Percentiles rank a stretch among this genome's conserved stretches.
Evolutionary conservation across 2,329 filamentous ascomycete species (phyloP).

Genomic region (Cyphellophora attinorum): DNA sequence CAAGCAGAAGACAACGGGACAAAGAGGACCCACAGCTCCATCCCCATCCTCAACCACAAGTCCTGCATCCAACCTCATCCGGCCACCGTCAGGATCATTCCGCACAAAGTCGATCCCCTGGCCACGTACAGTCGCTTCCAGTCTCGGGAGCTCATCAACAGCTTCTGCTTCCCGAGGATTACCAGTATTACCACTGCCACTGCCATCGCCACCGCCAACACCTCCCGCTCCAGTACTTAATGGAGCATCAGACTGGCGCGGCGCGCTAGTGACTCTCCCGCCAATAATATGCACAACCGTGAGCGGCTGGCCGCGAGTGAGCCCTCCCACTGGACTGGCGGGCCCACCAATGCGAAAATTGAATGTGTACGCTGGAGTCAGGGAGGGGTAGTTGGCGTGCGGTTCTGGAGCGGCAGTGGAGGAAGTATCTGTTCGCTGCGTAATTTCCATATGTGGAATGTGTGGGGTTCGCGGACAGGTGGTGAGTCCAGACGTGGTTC

Average conservation of each 20-base stretch:
- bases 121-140: not conserved
- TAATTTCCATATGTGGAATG: too few relatives aligned
- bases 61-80: slow-evolving; percentile 31
- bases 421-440: too few relatives aligned
- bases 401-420: too few relatives aligned
- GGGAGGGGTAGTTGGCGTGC: slow-evolving; percentile 1
- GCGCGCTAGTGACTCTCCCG: slow-evolving; percentile 26
- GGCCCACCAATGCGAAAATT: slow-evolving; percentile 1
- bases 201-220: not conserved
- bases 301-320: slow-evolving; percentile 25
- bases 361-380: not conserved
- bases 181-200: not conserved
- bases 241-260: slow-evolving; percentile 1
- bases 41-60: slow-evolving; percentile 22
- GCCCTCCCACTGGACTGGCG: slow-evolving; percentile 18
- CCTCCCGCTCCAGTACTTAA: not conserved
- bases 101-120: slow-evolving; percentile 33
- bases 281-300: slow-evolving; percentile 30
- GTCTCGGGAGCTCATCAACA: not conserved
- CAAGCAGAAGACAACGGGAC: too few relatives aligned
- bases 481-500: too few relatives aligned
- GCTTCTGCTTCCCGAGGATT: not conserved
- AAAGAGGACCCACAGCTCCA: not conserved
- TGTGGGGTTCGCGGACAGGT: too few relatives aligned
- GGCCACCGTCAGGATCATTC: slow-evolving; percentile 28